Evolutionary conservation across 179 eudicot genomes (phyloP).

Genomic region (Patellifolia procumbens): DNA sequence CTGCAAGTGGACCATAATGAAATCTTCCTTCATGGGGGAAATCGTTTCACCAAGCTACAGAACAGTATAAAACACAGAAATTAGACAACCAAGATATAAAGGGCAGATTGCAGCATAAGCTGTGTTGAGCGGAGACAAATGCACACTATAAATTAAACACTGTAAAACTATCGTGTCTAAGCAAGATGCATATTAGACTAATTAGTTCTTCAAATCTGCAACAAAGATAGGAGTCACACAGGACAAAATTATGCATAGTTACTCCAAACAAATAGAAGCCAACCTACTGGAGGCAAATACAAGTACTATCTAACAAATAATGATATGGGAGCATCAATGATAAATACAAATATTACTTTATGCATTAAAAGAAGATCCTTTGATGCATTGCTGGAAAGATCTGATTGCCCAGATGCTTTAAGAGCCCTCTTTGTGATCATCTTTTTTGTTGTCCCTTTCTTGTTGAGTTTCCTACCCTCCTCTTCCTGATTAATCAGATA

Average conservation of each 20-base stretch:
- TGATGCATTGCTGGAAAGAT: constrained; percentile 90
- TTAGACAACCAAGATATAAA: constrained; percentile 1
- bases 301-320: not conserved
- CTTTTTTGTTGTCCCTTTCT: constrained; percentile 82
- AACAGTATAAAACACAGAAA: constrained; percentile 19
- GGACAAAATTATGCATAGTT: no score
- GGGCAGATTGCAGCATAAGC: not conserved
- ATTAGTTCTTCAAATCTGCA: no score
- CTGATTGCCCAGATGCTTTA: constrained; percentile 91
- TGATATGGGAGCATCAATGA: constrained; percentile 7
- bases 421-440: constrained; percentile 87
- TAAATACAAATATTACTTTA: constrained; percentile 50
- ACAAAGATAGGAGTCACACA: no score
- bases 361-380: constrained; percentile 93
- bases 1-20: constrained; percentile 98
- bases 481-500: constrained; percentile 81
- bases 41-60: constrained; percentile 92
- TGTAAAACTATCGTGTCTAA: not conserved
- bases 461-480: constrained; percentile 76
- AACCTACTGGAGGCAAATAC: constrained; percentile 2
- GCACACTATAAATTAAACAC: not conserved
- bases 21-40: constrained; percentile 93
- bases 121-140: not conserved
- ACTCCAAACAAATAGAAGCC: not conserved
- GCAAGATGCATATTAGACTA: no score